Evolutionary conservation across 1,284 basidiomycete species (phyloP).

Genomic region (Takashimella tepidaria): DNA sequence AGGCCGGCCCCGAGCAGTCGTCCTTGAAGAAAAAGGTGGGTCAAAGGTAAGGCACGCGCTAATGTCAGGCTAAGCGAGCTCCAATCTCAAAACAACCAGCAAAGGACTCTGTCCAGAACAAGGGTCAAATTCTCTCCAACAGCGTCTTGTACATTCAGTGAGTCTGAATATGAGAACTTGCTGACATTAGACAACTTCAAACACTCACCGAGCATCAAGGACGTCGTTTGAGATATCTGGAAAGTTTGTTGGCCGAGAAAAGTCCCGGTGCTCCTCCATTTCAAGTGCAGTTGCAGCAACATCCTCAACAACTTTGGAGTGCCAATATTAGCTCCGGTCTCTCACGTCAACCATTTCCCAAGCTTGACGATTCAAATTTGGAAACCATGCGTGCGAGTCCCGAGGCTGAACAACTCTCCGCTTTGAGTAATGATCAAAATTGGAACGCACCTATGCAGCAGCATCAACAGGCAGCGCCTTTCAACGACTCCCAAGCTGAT

Average conservation of each 20-base stretch:
- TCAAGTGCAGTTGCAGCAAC: no score
- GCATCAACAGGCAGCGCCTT: not conserved
- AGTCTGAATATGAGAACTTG: conserved; percentile 3
- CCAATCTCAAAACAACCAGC: conserved; percentile 25
- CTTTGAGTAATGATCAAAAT: not conserved
- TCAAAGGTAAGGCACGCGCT: not conserved
- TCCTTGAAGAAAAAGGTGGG: conserved; percentile 34
- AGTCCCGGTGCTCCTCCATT: conserved; percentile 8
- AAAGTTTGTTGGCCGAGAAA: conserved; percentile 22
- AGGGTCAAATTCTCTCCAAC: conserved; percentile 38
- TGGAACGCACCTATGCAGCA: not conserved
- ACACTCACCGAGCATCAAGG: conserved; percentile 30
- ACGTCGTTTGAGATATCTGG: conserved; percentile 34
- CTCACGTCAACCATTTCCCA: conserved; percentile 3
- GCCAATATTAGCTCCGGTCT: no score
- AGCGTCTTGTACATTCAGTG: conserved; percentile 42
- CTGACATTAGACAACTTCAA: conserved; percentile 30
- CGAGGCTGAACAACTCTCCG: conserved; percentile 25
- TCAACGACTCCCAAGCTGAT: not conserved
- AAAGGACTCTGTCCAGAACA: conserved; percentile 41
- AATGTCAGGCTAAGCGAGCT: conserved; percentile 28
- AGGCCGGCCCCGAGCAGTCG: conserved; percentile 10
- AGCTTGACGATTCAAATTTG: conserved; percentile 14
- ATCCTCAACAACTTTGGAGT: no score
- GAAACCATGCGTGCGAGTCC: conserved; percentile 35